Percentiles rank a stretch among this genome's conserved stretches.
phyloP scores from a whole-genome alignment of 176 grass and related monocot species.

The Oryza glaberrima region DNA sequence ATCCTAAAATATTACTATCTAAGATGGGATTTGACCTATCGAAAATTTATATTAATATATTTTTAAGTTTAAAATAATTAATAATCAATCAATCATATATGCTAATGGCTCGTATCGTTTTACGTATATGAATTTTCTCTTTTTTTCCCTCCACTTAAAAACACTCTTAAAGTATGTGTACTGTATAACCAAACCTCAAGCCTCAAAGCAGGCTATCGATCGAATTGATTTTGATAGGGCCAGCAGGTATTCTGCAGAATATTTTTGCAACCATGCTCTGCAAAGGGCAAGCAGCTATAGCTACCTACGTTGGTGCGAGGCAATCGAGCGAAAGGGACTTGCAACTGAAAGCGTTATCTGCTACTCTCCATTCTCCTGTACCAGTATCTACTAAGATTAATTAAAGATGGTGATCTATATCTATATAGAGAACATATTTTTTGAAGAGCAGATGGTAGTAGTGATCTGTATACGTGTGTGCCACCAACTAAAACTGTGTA shows the following conservation, averaged over 20 bases:
- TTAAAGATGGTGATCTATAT: not conserved
- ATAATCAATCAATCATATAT: too few relatives aligned
- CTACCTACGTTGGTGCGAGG: not conserved
- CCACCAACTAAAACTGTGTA: not conserved
- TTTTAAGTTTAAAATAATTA: too few relatives aligned
- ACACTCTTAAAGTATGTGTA: too few relatives aligned
- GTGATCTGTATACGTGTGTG: not conserved
- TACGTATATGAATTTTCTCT: too few relatives aligned
- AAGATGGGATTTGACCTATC: too few relatives aligned
- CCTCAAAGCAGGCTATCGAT: not conserved
- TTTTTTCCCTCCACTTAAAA: too few relatives aligned
- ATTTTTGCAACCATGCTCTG: not conserved
- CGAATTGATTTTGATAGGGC: not conserved
- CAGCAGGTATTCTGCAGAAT: not conserved
- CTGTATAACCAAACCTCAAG: not conserved
- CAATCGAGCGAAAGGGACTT: constrained; percentile 34
- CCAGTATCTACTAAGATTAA: not conserved
- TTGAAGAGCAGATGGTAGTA: not conserved
- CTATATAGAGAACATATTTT: not conserved
- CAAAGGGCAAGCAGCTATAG: not conserved
- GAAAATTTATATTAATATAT: too few relatives aligned
- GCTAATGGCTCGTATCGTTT: too few relatives aligned
- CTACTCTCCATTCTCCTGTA: not conserved
- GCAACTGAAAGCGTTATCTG: constrained; percentile 38
- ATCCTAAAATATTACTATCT: too few relatives aligned